Percentiles rank a stretch among this genome's conserved stretches.
phyloP scores from a whole-genome alignment of 2,329 filamentous ascomycete genomes.

The Colletotrichum abscissum region DNA sequence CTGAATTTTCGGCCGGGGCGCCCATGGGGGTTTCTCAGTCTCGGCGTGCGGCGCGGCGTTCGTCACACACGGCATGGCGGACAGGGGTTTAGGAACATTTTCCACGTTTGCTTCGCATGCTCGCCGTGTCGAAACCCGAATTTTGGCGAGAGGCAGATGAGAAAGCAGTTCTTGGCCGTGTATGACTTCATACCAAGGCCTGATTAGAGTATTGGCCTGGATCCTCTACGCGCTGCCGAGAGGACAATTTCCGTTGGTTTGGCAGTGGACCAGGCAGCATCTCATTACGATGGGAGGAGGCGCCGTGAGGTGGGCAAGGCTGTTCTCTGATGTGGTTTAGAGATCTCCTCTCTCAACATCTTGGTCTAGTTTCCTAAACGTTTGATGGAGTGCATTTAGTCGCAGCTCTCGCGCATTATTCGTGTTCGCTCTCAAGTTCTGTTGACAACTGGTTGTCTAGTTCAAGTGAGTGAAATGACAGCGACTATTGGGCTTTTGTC shows the following conservation, averaged over 20 bases:
- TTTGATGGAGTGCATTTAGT: background rate
- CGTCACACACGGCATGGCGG: slow-evolving; percentile 16
- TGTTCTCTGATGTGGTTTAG: too few relatives aligned
- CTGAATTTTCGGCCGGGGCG: too few relatives aligned
- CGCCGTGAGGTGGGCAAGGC: background rate
- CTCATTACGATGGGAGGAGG: background rate
- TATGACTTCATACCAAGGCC: slow-evolving; percentile 36
- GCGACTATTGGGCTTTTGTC: background rate
- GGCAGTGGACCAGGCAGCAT: too few relatives aligned
- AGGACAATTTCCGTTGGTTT: background rate
- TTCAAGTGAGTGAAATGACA: background rate
- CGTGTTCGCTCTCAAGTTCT: background rate
- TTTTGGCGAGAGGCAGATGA: background rate
- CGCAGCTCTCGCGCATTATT: too few relatives aligned
- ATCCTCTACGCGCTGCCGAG: slow-evolving; percentile 1
- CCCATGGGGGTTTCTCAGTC: background rate
- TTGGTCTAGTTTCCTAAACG: background rate
- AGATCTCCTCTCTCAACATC: background rate
- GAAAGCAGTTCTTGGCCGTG: background rate
- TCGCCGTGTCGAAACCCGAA: background rate
- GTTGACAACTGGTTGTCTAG: background rate
- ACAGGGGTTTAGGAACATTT: background rate
- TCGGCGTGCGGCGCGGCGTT: slow-evolving; percentile 29
- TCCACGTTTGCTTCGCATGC: background rate
- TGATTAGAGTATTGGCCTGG: background rate